A percentile compares a stretch with the other conserved stretches of the same genome.
Conservation (phyloP, 176 grass and related monocot species). For the Phoenix roebelenii region DNA sequence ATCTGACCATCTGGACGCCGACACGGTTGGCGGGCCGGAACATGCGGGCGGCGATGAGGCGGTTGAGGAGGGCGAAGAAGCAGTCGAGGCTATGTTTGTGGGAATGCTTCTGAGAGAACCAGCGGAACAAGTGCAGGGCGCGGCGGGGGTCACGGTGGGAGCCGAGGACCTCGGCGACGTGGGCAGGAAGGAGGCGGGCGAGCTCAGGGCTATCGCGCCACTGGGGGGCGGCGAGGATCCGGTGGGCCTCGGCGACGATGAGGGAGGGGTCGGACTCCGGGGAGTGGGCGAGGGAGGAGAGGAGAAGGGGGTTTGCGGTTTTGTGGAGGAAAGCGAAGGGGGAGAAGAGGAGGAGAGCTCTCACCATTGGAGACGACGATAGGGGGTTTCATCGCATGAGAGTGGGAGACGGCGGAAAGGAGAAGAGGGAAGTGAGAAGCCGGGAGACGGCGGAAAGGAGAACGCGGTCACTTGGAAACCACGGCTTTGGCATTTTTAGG, state of each 20-base stretch:
- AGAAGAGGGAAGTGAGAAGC: background rate
- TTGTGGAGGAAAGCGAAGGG: slow-evolving; percentile 16
- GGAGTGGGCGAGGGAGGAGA: background rate
- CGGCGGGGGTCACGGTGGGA: slow-evolving; percentile 14
- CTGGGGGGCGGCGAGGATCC: slow-evolving; percentile 22
- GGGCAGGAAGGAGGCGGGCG: slow-evolving; percentile 14
- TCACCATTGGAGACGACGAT: slow-evolving; percentile 12
- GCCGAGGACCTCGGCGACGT: slow-evolving; percentile 27
- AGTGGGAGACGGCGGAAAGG: background rate
- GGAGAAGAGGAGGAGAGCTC: slow-evolving; percentile 12
- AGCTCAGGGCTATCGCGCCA: slow-evolving; percentile 30
- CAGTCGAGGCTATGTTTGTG: slow-evolving; percentile 22
- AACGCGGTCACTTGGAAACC: no score
- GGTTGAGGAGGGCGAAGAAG: slow-evolving; percentile 21
- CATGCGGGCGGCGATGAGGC: slow-evolving; percentile 23
- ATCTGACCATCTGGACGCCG: slow-evolving; percentile 33
- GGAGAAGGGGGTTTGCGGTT: background rate
- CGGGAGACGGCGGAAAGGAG: background rate
- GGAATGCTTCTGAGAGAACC: slow-evolving; percentile 28
- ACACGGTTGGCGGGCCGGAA: slow-evolving; percentile 10
- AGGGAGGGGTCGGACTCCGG: slow-evolving; percentile 6
- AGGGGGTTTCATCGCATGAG: background rate
- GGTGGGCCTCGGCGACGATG: slow-evolving; percentile 17
- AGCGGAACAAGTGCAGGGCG: slow-evolving; percentile 23
- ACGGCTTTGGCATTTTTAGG: no score